phyloP scores from a whole-genome alignment of 2,329 filamentous ascomycete genomes.

The Cladorrhinum sp. region DNA sequence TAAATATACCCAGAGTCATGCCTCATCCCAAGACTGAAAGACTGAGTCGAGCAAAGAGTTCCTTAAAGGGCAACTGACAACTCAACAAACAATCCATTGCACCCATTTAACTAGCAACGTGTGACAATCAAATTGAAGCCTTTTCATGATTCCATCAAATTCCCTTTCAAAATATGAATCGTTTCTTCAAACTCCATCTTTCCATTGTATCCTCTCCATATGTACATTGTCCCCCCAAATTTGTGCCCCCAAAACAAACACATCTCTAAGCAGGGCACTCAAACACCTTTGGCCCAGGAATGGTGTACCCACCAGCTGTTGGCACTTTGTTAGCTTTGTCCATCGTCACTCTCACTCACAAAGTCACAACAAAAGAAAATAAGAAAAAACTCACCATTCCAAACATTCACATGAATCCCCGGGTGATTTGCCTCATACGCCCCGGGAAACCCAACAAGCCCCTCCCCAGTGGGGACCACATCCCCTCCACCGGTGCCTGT shows the following conservation, averaged over 20 bases:
- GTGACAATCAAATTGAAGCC: too few relatives aligned
- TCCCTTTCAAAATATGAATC: too few relatives aligned
- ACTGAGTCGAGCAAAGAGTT: too few relatives aligned
- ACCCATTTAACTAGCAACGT: too few relatives aligned
- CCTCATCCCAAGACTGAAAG: too few relatives aligned
- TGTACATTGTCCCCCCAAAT: too few relatives aligned
- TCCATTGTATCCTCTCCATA: too few relatives aligned
- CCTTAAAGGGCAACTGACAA: too few relatives aligned
- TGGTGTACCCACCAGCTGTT: conserved; percentile 1
- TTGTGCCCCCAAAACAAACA: not conserved
- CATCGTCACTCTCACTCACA: not conserved
- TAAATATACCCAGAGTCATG: too few relatives aligned
- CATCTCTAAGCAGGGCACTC: conserved; percentile 1
- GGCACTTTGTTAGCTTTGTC: not conserved
- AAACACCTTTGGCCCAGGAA: conserved; percentile 3
- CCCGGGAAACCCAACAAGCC: conserved; percentile 13
- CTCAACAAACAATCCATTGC: too few relatives aligned
- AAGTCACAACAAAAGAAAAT: not conserved
- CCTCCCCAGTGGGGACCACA: conserved; percentile 32
- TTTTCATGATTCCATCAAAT: too few relatives aligned
- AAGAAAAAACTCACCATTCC: conserved; percentile 7
- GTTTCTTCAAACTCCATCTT: too few relatives aligned
- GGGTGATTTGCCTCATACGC: conserved; percentile 11
- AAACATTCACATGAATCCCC: conserved; percentile 11
- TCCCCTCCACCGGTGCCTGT: conserved; percentile 41